Evolutionary conservation across 164 flowering plant genomes (phyloP).

Genomic region (Pachysandra terminalis): DNA sequence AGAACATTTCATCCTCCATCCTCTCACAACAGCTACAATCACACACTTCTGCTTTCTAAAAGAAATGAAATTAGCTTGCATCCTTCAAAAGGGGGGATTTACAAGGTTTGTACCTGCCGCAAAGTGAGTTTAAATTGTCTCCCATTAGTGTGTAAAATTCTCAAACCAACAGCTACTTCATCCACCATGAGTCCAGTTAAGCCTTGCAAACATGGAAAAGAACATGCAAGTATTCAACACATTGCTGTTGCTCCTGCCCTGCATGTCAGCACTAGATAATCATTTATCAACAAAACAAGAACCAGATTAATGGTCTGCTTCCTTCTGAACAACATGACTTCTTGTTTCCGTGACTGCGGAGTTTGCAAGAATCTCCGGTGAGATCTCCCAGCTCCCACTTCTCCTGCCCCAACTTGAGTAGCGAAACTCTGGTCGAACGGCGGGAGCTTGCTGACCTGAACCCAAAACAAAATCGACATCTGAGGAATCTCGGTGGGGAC

Average conservation of each 20-base stretch:
- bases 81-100: background rate
- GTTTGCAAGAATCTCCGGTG: conserved; percentile 45
- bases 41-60: background rate
- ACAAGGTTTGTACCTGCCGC: background rate
- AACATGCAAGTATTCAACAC: background rate
- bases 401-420: conserved; percentile 67
- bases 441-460: conserved; percentile 45
- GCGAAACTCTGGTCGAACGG: conserved; percentile 43
- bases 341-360: conserved; percentile 37
- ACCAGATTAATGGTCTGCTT: conserved; percentile 14
- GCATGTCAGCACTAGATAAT: background rate
- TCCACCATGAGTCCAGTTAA: background rate
- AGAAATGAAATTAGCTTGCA: background rate
- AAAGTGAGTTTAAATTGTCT: background rate
- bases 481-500: conserved; percentile 41
- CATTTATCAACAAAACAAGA: background rate
- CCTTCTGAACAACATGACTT: conserved; percentile 27
- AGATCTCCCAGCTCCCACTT: conserved; percentile 76
- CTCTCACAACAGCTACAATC: background rate
- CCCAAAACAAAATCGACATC: conserved; percentile 52
- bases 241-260: background rate
- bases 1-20: background rate
- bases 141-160: background rate
- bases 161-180: background rate
- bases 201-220: background rate